Base-by-base conservation (phyloP, 495 filamentous ascomycete genomes). In the Usnea hakonensis region DNA sequence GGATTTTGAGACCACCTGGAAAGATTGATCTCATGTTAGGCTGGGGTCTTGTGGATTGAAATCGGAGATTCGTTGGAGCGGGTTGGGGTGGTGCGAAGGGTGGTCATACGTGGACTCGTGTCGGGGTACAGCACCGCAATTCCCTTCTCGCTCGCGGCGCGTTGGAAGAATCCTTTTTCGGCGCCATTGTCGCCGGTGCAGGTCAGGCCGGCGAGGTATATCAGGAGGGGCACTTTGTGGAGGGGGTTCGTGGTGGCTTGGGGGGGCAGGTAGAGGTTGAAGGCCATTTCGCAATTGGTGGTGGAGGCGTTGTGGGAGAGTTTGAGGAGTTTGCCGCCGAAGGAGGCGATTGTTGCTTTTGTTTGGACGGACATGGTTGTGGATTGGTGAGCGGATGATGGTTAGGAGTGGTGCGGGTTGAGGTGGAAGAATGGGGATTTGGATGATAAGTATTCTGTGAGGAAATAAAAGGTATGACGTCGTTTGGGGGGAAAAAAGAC, bases 101-200 rank as follows among this genome's bases (percentile, higher is more conserved):
- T 41, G 48, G 33, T 77, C 78, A 41, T 80, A 87, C 91, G 85
- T 55, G 94, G 94, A 40, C 89, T 94, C 17, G 94, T 98, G 78
- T 98, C 94, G 0, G 94, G 94, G 73, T 91, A 97, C 16, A 97
- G 81, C 59, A 98, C 71, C 1, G 94, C 94, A 69, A 98, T 89
- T 44, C 89, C 87, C 67, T 84, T 84, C 66, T 86, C 78, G 61
- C 84, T 81, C 16, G 94, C 94, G 54, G 77, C 79, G 66, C 87
- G 83, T 72, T 97, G 92, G 76, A 98, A 89, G 79, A 96, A 96
- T 66, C 93, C 90, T 75, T 97, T 98, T 73, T 98, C 95, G 37
- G 91, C 83, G 74, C 91, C 91, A 77, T 98, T 98, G 64, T 97
- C 91, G 19, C 89, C 91, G 0, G 92, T 92, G 78, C 94, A 98